Evolutionary conservation across 2,329 filamentous ascomycete genomes (phyloP).

Genomic region (Cercospora sp.): DNA sequence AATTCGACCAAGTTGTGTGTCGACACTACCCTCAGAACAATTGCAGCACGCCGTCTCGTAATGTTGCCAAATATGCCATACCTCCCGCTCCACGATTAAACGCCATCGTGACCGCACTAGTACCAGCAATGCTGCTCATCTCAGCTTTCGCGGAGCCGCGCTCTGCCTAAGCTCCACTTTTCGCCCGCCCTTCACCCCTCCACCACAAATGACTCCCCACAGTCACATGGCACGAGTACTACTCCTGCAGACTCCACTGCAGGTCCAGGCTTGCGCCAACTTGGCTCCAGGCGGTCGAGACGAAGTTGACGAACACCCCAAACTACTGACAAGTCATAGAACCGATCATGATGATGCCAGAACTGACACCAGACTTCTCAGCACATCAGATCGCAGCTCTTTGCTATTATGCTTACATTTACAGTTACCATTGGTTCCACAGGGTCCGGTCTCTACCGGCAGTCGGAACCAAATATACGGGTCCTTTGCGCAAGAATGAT

Average conservation of each 20-base stretch:
- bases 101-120: slow-evolving; percentile 16
- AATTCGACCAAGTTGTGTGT: not conserved
- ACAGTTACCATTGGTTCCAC: slow-evolving; percentile 3
- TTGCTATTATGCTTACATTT: slow-evolving; percentile 14
- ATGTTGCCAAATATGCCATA: not conserved
- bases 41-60: not conserved
- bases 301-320: not conserved
- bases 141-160: not conserved
- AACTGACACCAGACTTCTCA: not conserved
- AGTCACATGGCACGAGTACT: slow-evolving; percentile 2
- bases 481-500: not conserved
- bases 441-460: not conserved
- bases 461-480: slow-evolving; percentile 1
- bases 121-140: not conserved
- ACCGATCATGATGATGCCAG: not conserved
- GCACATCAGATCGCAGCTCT: not conserved
- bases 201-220: slow-evolving; percentile 1
- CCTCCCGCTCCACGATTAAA: not conserved
- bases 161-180: slow-evolving; percentile 4
- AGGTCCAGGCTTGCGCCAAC: not conserved
- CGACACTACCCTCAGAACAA: not conserved
- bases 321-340: not conserved
- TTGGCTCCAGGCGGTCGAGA: not conserved
- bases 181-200: not conserved
- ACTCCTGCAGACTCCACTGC: not conserved